These are phyloP conservation scores for Tolypocladium album DNA, from an alignment of 2,329 filamentous ascomycete genomes.

Conservation along the genomic window DNA sequence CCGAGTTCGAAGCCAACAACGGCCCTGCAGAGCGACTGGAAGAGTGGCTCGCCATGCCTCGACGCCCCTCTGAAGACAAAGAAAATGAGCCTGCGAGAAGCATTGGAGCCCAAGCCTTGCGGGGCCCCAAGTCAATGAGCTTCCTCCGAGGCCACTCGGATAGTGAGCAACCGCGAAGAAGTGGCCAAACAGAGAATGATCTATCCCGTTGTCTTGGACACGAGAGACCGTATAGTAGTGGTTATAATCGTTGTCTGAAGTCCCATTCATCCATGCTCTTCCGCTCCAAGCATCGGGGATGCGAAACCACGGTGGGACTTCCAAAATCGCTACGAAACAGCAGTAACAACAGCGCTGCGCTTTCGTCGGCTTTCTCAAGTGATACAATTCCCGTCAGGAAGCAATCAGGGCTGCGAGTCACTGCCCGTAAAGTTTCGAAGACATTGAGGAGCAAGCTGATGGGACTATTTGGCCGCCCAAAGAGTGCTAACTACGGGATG, in stretches of 20 bases:
- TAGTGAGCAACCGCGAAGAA: constrained; percentile 5
- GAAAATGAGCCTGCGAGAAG: constrained; percentile 16
- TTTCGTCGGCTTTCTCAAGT: constrained; percentile 19
- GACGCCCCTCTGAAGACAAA: constrained; percentile 7
- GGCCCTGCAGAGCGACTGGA: constrained; percentile 3
- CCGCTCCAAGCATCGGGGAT: constrained; percentile 22
- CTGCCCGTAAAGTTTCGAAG: constrained; percentile 51
- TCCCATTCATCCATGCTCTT: constrained; percentile 34
- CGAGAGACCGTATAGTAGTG: constrained; percentile 22
- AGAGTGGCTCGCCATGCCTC: constrained; percentile 5
- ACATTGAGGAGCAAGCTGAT: constrained; percentile 52
- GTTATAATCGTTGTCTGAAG: constrained; percentile 23
- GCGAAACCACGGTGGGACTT: constrained; percentile 24
- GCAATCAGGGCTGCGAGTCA: constrained; percentile 29
- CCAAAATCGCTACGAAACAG: constrained; percentile 39
- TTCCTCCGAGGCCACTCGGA: constrained; percentile 28
- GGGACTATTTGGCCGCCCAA: constrained; percentile 20
- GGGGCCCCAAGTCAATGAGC: constrained; percentile 44
- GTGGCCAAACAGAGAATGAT: constrained; percentile 17
- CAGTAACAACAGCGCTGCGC: constrained; percentile 26
- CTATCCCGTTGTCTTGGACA: constrained; percentile 23
- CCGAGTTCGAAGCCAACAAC: constrained; percentile 1
- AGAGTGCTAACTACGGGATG: constrained; percentile 7
- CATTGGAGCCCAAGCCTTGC: constrained; percentile 14
- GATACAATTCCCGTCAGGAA: constrained; percentile 13